Conservation (phyloP, 768 basidiomycete species). For the Obba rivulosa region DNA sequence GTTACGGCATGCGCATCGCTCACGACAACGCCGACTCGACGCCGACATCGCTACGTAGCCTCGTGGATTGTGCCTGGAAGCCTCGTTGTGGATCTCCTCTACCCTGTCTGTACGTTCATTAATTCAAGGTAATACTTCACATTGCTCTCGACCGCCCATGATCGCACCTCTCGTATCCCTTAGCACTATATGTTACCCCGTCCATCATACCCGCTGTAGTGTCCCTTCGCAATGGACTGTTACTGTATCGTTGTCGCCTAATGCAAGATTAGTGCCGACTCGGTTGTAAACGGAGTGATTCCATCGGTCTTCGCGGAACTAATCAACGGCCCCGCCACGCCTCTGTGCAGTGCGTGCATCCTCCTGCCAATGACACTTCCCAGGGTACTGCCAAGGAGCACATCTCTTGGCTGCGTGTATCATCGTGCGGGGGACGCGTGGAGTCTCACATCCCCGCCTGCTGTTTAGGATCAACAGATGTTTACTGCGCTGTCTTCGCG, state of each 20-base stretch:
- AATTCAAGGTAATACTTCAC: slow-evolving; percentile 6
- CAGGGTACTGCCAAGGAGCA: no score
- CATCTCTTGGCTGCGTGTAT: no score
- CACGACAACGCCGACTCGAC: slow-evolving; percentile 1
- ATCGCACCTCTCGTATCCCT: background rate
- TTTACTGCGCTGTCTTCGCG: no score
- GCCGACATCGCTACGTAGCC: slow-evolving; percentile 7
- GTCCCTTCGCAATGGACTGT: background rate
- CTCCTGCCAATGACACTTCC: no score
- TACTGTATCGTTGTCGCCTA: background rate
- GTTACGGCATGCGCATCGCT: slow-evolving; percentile 8
- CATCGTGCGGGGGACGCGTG: no score
- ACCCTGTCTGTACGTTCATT: background rate
- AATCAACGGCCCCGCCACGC: no score
- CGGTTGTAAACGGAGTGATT: no score
- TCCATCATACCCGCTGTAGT: slow-evolving; percentile 6
- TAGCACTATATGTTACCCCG: slow-evolving; percentile 4
- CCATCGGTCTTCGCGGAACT: no score
- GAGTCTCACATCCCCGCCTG: no score
- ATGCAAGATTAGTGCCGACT: background rate
- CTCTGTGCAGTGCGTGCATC: no score
- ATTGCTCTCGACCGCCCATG: slow-evolving; percentile 9
- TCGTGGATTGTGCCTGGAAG: slow-evolving; percentile 8
- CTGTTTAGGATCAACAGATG: no score
- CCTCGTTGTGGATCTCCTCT: slow-evolving; percentile 1